A percentile compares a stretch with the other conserved stretches of the same genome.
These are phyloP conservation scores for Rusavskia elegans DNA, from an alignment of 495 filamentous ascomycete species.

Conservation along the genomic window DNA sequence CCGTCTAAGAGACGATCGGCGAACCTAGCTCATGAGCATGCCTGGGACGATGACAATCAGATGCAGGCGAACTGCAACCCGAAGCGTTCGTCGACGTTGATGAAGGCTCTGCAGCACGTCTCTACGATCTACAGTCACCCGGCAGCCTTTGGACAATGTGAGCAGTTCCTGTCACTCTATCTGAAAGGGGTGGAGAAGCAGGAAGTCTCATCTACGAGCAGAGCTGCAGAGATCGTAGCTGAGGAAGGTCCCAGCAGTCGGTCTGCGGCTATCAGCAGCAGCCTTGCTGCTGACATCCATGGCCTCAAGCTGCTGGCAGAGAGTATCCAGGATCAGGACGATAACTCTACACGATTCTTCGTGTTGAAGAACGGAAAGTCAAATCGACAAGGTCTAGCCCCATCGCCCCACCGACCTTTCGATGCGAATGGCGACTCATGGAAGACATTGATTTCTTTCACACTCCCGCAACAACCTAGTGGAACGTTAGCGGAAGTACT, in stretches of 20 bases:
- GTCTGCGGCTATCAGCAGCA: slow-evolving; percentile 59
- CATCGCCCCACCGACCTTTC: neutral
- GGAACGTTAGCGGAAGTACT: slow-evolving; percentile 73
- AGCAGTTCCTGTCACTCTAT: slow-evolving; percentile 47
- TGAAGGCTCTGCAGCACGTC: slow-evolving; percentile 26
- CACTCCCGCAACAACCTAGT: slow-evolving; percentile 55
- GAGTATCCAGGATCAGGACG: slow-evolving; percentile 64
- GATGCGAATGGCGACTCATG: slow-evolving; percentile 11
- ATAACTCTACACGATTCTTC: slow-evolving; percentile 85
- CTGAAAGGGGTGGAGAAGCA: slow-evolving; percentile 58
- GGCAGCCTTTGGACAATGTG: slow-evolving; percentile 88
- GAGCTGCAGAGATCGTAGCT: slow-evolving; percentile 61
- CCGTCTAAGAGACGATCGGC: neutral
- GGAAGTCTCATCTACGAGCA: slow-evolving; percentile 75
- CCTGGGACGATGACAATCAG: slow-evolving; percentile 5
- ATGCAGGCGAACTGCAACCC: slow-evolving; percentile 4
- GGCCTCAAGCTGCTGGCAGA: slow-evolving; percentile 53
- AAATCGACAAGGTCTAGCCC: neutral
- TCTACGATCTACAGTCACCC: slow-evolving; percentile 70
- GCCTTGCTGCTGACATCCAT: slow-evolving; percentile 48
- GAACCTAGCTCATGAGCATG: neutral
- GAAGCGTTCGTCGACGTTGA: slow-evolving; percentile 8
- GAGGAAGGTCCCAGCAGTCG: slow-evolving; percentile 37
- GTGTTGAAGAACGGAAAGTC: slow-evolving; percentile 38
- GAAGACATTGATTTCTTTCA: slow-evolving; percentile 73